Base-by-base conservation (phyloP, 495 filamentous ascomycete species). In the Haplographium delicatum region DNA sequence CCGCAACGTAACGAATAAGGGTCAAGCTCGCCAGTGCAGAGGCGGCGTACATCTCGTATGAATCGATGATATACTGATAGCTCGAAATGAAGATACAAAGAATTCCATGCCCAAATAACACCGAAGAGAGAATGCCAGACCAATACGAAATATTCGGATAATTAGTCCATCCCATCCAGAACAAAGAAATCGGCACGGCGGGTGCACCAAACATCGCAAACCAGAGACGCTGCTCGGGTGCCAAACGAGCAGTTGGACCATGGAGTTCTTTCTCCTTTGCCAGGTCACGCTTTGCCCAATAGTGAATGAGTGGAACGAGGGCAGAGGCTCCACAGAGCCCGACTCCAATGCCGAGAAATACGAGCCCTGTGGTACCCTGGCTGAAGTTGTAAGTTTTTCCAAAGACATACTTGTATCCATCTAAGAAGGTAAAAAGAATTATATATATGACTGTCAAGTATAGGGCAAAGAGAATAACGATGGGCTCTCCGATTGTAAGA, bases 401-500 rank as follows among this genome's bases (percentile, higher is more conserved):
- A 60, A 85, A 89, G 57, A 88, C 77, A 61, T 72, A 81, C 2
- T 73, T 69, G 57, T 85, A 89, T 0, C 81, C 83, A 20, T 78
- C 73, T 19, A 84, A 70, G 64, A 85, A 85, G 5, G 79, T 79
- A 61, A 86, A 87, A 0, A 86, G 69, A 15, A 86, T 71, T 38
- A 83, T 77, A 54, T 85, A 87, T 24, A 87, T 64, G 0, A 84
- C 65, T 0, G 79, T 75, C 47, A 86, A 68, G 52, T 85, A 86
- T 1, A 80, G 59, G 0, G 76, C 71, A 18, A 86, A 67, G 0
- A 84, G 79, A 38, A 84, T 63, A 40, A 85, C 79, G 73, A 93
- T 89, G 15, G 83, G 83, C 64, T 91, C 88, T 34, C 84, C 60
- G 10, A 72, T 61, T 22, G 89, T 71, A 23, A 94, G 77, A 33